Conservation (phyloP, 2,329 filamentous ascomycete species). For the Chalaropsis thielavioides region DNA sequence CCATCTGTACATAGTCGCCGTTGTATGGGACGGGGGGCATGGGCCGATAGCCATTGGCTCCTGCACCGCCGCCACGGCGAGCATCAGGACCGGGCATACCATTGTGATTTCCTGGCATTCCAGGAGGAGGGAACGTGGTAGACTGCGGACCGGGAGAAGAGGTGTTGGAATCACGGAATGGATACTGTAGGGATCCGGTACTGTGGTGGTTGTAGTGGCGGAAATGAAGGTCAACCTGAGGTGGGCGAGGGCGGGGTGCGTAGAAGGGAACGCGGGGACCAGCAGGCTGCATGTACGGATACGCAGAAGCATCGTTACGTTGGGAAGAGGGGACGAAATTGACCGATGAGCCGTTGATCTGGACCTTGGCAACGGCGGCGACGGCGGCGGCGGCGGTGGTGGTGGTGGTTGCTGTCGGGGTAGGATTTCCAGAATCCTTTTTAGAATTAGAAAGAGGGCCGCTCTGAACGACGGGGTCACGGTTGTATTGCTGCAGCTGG, state of each 20-base stretch:
- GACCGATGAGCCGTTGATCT: conserved; percentile 6
- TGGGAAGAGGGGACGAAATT: conserved; percentile 8
- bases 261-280: conserved; percentile 5
- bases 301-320: neutral
- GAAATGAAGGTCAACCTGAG: conserved; percentile 19
- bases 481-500: neutral
- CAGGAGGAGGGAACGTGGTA: conserved; percentile 33
- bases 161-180: conserved; percentile 39
- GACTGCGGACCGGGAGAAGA: conserved; percentile 42
- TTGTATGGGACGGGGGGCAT: conserved; percentile 27
- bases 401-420: neutral
- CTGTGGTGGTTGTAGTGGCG: conserved; percentile 30
- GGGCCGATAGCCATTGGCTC: conserved; percentile 23
- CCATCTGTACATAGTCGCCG: conserved; percentile 27
- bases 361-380: neutral
- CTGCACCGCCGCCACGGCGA: conserved; percentile 23
- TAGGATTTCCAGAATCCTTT: neutral
- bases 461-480: neutral
- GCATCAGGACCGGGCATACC: conserved; percentile 23
- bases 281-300: conserved; percentile 6
- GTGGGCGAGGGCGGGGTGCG: conserved; percentile 11
- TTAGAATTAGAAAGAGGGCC: neutral
- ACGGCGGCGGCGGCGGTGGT: neutral
- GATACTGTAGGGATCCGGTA: conserved; percentile 42
- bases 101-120: conserved; percentile 24